Percentiles rank a stretch among this genome's conserved stretches.
Conservation (phyloP, 331 rosid genomes). For the Rhamnella rubrinervis region DNA sequence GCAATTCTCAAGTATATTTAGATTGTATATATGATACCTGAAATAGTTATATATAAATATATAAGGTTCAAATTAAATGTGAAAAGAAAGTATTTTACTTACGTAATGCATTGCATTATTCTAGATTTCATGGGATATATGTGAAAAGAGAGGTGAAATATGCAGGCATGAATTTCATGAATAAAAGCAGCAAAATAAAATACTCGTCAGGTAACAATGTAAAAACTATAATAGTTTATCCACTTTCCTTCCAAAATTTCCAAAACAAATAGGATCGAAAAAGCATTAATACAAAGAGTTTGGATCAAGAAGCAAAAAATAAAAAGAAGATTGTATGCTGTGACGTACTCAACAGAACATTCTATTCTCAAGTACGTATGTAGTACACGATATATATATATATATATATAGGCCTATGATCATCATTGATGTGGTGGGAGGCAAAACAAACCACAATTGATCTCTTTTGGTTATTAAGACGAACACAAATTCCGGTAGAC, state of each 20-base stretch:
- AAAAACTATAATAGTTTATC: conserved; percentile 16
- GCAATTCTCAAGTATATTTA: too few relatives aligned
- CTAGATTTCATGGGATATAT: too few relatives aligned
- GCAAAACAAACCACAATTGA: conserved; percentile 27
- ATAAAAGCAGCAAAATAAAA: neutral
- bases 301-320: neutral
- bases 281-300: conserved; percentile 20
- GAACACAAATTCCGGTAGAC: conserved; percentile 32
- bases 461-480: conserved; percentile 47
- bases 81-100: too few relatives aligned
- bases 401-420: conserved; percentile 21
- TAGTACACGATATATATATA: conserved; percentile 5
- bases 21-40: too few relatives aligned
- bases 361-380: conserved; percentile 36
- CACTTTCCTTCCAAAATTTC: conserved; percentile 37
- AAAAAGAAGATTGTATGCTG: conserved; percentile 23
- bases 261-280: conserved; percentile 11
- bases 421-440: conserved; percentile 19
- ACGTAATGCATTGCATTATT: too few relatives aligned
- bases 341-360: conserved; percentile 35
- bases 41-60: too few relatives aligned
- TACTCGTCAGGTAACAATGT: neutral
- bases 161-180: too few relatives aligned
- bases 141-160: too few relatives aligned
- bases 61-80: too few relatives aligned